These are phyloP conservation scores for Phytophthora uliginosa DNA, from an alignment of 352 stramenopile species.

Conservation along the genomic window DNA sequence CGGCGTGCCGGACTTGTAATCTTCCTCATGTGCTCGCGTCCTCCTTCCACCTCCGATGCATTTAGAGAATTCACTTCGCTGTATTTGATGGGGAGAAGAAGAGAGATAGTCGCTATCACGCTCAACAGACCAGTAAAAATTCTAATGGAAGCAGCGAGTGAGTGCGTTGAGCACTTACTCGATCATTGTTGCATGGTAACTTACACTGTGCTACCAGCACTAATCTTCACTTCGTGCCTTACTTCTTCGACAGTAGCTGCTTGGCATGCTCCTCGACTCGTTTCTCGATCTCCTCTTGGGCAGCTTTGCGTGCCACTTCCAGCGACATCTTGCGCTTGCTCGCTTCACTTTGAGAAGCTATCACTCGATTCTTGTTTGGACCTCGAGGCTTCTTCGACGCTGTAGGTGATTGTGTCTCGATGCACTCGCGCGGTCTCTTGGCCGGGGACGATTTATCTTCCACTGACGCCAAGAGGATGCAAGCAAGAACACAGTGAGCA, in stretches of 20 bases:
- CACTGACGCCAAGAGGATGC: no score
- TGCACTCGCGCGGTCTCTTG: not conserved
- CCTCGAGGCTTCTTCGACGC: not conserved
- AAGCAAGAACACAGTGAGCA: not conserved
- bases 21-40: conserved; percentile 13
- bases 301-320: not conserved
- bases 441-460: not conserved
- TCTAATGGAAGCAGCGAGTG: conserved; percentile 18
- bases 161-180: conserved; percentile 4
- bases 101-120: not conserved
- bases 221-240: not conserved
- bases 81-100: conserved; percentile 4
- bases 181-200: conserved; percentile 55
- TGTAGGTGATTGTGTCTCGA: not conserved
- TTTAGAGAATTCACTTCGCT: conserved; percentile 20
- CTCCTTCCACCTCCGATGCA: conserved; percentile 13
- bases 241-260: not conserved
- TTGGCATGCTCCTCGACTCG: not conserved
- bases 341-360: not conserved
- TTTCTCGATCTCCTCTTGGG: not conserved
- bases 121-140: conserved; percentile 11
- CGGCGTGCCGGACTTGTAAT: conserved; percentile 25
- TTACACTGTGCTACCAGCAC: not conserved
- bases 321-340: not conserved
- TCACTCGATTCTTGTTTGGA: not conserved